Evolutionary conservation across 768 basidiomycete genomes (phyloP).

Genomic region (Mycena vulgaris): DNA sequence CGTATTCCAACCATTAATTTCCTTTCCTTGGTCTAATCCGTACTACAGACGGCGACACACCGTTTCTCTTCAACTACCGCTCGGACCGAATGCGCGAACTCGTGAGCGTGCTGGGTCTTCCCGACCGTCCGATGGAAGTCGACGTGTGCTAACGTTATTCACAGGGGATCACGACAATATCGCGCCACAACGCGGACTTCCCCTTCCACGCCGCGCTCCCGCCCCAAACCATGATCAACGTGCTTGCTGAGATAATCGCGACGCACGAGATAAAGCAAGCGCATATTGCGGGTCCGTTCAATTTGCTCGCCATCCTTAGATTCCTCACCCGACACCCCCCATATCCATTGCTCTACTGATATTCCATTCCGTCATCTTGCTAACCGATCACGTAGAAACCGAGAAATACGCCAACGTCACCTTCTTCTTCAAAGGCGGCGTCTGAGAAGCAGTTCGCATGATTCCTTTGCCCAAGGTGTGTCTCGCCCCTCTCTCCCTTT

Average conservation of each 20-base stretch:
- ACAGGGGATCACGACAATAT: constrained; percentile 98
- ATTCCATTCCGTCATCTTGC: too few species aligned
- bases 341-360: too few species aligned
- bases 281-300: constrained; percentile 93
- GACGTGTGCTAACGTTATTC: too few species aligned
- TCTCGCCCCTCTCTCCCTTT: too few species aligned
- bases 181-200: constrained; percentile 92
- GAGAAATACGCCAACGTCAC: constrained; percentile 99
- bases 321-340: too few species aligned
- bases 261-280: constrained; percentile 80
- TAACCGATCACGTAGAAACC: too few species aligned
- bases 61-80: constrained; percentile 98
- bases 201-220: constrained; percentile 95
- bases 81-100: too few species aligned
- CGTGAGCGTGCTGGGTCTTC: too few species aligned
- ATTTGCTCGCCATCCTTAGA: constrained; percentile 66
- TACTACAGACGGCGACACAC: constrained; percentile 89
- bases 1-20: constrained; percentile 35
- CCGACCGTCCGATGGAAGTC: too few species aligned
- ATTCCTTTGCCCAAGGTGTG: constrained; percentile 89
- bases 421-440: constrained; percentile 98
- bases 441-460: constrained; percentile 95
- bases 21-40: too few species aligned
- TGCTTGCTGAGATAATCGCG: constrained; percentile 92
- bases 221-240: constrained; percentile 93